A percentile compares a stretch with the other conserved stretches of the same genome.
phyloP scores from a whole-genome alignment of 2,329 filamentous ascomycete species.

The Aureobasidium sp. region DNA sequence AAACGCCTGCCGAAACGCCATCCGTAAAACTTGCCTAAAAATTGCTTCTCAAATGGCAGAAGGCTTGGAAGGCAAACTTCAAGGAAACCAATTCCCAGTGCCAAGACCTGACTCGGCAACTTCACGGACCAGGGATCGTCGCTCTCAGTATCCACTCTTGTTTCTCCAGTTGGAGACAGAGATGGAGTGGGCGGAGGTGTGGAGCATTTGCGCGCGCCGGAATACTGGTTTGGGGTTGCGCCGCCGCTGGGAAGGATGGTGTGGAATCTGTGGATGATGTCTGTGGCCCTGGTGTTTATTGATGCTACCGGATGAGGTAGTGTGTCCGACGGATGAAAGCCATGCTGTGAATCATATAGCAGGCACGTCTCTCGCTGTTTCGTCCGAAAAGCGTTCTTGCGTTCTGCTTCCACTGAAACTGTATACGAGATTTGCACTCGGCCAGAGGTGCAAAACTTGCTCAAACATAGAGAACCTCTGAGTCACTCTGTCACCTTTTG shows the following conservation, averaged over 20 bases:
- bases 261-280: too few relatives aligned
- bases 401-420: not conserved
- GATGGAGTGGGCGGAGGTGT: not conserved
- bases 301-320: not conserved
- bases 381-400: not conserved
- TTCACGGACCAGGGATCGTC: not conserved
- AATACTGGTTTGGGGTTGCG: not conserved
- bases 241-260: too few relatives aligned
- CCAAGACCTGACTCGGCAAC: constrained; percentile 2
- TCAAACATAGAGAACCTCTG: not conserved
- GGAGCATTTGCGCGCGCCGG: constrained; percentile 2
- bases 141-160: not conserved
- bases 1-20: not conserved
- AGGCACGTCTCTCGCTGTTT: not conserved
- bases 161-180: constrained; percentile 4
- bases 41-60: too few relatives aligned
- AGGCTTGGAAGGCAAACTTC: too few relatives aligned
- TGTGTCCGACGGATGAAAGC: not conserved
- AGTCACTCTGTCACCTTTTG: not conserved
- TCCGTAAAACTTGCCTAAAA: not conserved
- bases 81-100: not conserved
- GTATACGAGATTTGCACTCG: too few relatives aligned
- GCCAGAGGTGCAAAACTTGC: not conserved
- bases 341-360: not conserved
- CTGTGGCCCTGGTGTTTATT: not conserved